Conservation (phyloP, 2,329 filamentous ascomycete genomes). For the Sporothrix pallida region DNA sequence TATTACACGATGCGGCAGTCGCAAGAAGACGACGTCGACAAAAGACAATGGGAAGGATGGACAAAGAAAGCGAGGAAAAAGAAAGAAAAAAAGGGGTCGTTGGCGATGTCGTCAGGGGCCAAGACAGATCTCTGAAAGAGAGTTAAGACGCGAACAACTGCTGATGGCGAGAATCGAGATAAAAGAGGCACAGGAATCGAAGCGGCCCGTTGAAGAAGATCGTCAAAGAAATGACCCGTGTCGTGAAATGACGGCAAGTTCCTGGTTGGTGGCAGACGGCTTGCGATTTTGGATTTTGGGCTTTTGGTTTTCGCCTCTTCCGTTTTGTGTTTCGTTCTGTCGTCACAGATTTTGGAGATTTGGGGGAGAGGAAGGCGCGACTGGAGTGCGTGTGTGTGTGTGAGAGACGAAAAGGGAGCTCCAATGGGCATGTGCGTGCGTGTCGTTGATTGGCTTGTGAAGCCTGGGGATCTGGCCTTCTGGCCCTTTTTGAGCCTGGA, state of each 20-base stretch:
- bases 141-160: background rate
- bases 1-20: background rate
- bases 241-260: background rate
- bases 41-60: background rate
- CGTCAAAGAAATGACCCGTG: background rate
- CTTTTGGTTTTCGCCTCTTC: background rate
- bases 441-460: background rate
- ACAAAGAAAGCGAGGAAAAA: background rate
- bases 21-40: background rate
- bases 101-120: constrained; percentile 15
- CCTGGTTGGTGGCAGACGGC: background rate
- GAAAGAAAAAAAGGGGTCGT: background rate
- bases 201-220: background rate
- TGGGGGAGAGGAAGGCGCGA: constrained; percentile 13
- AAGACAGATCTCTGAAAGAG: background rate
- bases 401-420: background rate
- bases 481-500: background rate
- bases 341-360: constrained; percentile 22
- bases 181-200: background rate
- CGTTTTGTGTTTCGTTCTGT: constrained; percentile 12
- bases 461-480: background rate
- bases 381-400: background rate
- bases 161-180: background rate
- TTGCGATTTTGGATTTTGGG: background rate
- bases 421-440: background rate